Conservation (phyloP, 2,329 filamentous ascomycete genomes). For the Shiraia bambusicola region DNA sequence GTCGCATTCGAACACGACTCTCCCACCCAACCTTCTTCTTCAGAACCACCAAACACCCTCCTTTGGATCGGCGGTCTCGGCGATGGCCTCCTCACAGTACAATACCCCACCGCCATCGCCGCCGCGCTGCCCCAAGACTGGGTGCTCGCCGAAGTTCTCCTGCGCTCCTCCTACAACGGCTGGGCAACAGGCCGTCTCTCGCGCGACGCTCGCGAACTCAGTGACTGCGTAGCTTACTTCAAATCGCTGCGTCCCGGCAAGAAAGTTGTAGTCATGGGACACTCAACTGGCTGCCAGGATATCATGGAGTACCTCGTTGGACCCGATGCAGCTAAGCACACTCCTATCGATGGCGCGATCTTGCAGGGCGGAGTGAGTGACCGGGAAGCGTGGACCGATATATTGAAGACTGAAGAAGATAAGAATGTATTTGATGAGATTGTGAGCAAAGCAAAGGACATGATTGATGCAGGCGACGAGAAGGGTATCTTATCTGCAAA, state of each 20-base stretch:
- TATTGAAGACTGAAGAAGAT: constrained; percentile 37
- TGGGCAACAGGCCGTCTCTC: constrained; percentile 58
- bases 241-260: constrained; percentile 43
- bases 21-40: constrained; percentile 22
- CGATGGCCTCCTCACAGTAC: constrained; percentile 67
- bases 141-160: constrained; percentile 54
- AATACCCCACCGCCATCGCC: constrained; percentile 57
- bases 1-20: constrained; percentile 50
- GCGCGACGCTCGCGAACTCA: constrained; percentile 58
- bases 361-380: constrained; percentile 81
- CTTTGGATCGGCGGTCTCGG: constrained; percentile 71
- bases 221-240: constrained; percentile 55
- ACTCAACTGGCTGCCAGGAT: constrained; percentile 69
- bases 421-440: constrained; percentile 10
- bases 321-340: constrained; percentile 42
- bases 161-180: constrained; percentile 56
- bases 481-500: constrained; percentile 56
- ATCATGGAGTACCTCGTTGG: constrained; percentile 63
- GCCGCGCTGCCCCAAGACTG: constrained; percentile 52
- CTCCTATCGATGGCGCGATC: constrained; percentile 70
- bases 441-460: constrained; percentile 54
- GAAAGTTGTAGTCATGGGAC: constrained; percentile 68
- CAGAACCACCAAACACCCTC: constrained; percentile 54
- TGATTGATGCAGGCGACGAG: constrained; percentile 58
- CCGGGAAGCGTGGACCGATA: constrained; percentile 58